Conservation (phyloP, 1,284 basidiomycete species). For the Termitomyces sp. region DNA sequence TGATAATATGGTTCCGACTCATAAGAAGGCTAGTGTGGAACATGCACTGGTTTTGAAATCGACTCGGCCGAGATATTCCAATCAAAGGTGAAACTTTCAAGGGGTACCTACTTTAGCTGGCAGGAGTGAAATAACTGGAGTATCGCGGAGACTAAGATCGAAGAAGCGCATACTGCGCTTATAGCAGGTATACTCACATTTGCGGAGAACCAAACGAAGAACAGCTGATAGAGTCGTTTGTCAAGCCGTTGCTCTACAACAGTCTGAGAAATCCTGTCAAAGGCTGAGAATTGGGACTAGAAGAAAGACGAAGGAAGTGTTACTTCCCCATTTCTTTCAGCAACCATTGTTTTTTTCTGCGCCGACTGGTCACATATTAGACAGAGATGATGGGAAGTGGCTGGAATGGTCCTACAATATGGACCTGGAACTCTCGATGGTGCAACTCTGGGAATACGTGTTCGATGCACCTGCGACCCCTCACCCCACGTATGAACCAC, state of each 20-base stretch:
- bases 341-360: too few species aligned
- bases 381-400: too few species aligned
- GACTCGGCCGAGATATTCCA: neutral
- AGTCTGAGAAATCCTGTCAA: constrained; percentile 51
- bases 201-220: constrained; percentile 56
- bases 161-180: constrained; percentile 52
- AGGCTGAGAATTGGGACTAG: neutral
- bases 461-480: too few species aligned
- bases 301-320: neutral
- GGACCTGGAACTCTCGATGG: too few species aligned
- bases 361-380: too few species aligned
- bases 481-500: too few species aligned
- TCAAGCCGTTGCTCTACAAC: constrained; percentile 42
- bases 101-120: constrained; percentile 50
- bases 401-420: too few species aligned
- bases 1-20: too few species aligned
- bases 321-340: constrained; percentile 20
- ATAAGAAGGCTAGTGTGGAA: constrained; percentile 51
- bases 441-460: too few species aligned
- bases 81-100: neutral
- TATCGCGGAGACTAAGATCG: constrained; percentile 46
- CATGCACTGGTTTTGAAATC: constrained; percentile 23
- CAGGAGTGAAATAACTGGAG: constrained; percentile 46
- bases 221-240: constrained; percentile 54
- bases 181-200: constrained; percentile 57